These are phyloP conservation scores for Leccinellum albellum DNA, from an alignment of 768 basidiomycete species.

Conservation along the genomic window DNA sequence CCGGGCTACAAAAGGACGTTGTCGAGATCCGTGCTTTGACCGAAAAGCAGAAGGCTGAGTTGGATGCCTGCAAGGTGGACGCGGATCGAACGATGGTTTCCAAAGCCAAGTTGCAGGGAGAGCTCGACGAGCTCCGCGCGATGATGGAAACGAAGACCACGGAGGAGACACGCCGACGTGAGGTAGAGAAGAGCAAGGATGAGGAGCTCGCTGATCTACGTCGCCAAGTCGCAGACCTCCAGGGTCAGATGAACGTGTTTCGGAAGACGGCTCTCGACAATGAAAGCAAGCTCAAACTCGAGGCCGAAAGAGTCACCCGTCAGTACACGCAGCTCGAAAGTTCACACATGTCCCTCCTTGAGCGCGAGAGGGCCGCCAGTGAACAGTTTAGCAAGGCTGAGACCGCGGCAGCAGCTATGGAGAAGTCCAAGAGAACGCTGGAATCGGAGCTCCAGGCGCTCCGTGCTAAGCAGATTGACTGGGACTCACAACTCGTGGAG, in stretches of 20 bases:
- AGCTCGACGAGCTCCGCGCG: slow-evolving; percentile 83
- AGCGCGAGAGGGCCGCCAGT: slow-evolving; percentile 53
- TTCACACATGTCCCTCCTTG: slow-evolving; percentile 62
- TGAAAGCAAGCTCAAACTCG: slow-evolving; percentile 72
- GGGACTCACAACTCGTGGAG: slow-evolving; percentile 61
- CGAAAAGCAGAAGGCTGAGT: slow-evolving; percentile 60
- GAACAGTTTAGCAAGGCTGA: slow-evolving; percentile 49
- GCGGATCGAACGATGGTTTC: slow-evolving; percentile 41
- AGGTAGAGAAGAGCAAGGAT: slow-evolving; percentile 86
- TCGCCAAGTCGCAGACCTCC: slow-evolving; percentile 53
- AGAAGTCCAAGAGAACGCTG: slow-evolving; percentile 61
- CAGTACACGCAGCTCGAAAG: slow-evolving; percentile 59
- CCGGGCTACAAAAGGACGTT: slow-evolving; percentile 53
- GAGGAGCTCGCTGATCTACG: slow-evolving; percentile 76
- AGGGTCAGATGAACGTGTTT: slow-evolving; percentile 63
- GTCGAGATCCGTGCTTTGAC: slow-evolving; percentile 67
- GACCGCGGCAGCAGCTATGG: slow-evolving; percentile 49
- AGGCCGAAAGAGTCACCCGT: slow-evolving; percentile 60
- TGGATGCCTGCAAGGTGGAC: slow-evolving; percentile 56
- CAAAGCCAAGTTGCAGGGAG: slow-evolving; percentile 66
- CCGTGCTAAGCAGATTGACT: slow-evolving; percentile 65
- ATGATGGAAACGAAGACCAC: slow-evolving; percentile 80
- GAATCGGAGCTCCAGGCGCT: slow-evolving; percentile 73
- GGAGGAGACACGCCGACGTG: slow-evolving; percentile 78
- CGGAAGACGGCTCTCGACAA: slow-evolving; percentile 58